Percentiles rank a stretch among this genome's conserved stretches.
Conservation (phyloP, 192 early-diverging fungal species). For the Radiomyces spectabilis region DNA sequence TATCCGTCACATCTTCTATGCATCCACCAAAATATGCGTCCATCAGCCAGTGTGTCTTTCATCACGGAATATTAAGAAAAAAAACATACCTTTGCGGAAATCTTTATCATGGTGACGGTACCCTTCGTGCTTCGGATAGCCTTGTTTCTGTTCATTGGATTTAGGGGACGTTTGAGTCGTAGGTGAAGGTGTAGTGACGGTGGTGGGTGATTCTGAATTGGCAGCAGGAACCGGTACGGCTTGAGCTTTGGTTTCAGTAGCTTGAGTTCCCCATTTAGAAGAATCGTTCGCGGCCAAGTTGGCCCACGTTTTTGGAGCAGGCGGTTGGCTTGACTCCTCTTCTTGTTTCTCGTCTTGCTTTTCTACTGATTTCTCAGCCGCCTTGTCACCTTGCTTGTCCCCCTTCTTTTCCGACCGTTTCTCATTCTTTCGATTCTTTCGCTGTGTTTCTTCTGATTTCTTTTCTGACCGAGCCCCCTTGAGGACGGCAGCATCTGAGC, state of each 20-base stretch:
- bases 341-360: too few relatives aligned
- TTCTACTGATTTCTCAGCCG: too few relatives aligned
- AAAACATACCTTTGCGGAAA: neutral
- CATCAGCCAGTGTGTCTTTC: too few relatives aligned
- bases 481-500: too few relatives aligned
- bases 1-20: constrained; percentile 2
- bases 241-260: constrained; percentile 4
- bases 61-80: too few relatives aligned
- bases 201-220: too few relatives aligned
- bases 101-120: neutral
- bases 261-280: constrained; percentile 14
- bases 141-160: neutral
- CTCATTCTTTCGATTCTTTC: too few relatives aligned
- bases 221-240: neutral
- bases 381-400: too few relatives aligned
- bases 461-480: too few relatives aligned
- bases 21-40: neutral
- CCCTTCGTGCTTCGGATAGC: neutral
- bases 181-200: neutral
- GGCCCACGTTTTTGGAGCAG: constrained; percentile 73
- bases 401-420: too few relatives aligned
- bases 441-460: too few relatives aligned
- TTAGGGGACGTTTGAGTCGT: neutral
- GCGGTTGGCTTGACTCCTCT: too few relatives aligned
- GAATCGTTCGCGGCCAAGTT: constrained; percentile 55